Conservation (phyloP, 768 basidiomycete species). For the Phanerochaete sordida region DNA sequence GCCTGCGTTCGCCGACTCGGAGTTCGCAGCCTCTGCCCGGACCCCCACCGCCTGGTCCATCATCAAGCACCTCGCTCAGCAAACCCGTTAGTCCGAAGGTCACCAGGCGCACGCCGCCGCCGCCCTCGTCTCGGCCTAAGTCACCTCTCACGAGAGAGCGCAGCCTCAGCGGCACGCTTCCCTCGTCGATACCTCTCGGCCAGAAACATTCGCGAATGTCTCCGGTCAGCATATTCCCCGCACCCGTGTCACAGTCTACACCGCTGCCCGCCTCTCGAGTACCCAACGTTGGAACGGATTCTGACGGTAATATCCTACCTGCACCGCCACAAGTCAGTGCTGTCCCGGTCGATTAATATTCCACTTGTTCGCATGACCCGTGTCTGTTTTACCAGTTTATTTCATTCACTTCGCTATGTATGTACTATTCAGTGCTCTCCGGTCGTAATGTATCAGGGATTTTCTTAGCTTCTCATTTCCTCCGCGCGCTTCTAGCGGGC, state of each 20-base stretch:
- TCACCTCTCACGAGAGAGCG: constrained; percentile 2
- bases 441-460: constrained; percentile 5
- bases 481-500: too few relatives aligned
- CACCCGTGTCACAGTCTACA: constrained; percentile 1
- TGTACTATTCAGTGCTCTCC: neutral
- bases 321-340: constrained; percentile 3
- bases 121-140: constrained; percentile 14
- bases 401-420: neutral
- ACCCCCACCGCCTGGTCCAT: constrained; percentile 8
- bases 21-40: constrained; percentile 5
- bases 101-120: constrained; percentile 7
- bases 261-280: constrained; percentile 7
- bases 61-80: neutral
- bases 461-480: neutral
- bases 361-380: too few relatives aligned
- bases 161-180: neutral
- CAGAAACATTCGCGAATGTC: constrained; percentile 6
- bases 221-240: constrained; percentile 10
- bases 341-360: constrained; percentile 7
- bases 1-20: constrained; percentile 7
- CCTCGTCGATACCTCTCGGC: neutral
- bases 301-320: constrained; percentile 3
- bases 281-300: neutral
- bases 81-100: constrained; percentile 13
- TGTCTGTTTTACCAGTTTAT: neutral